Percentiles rank a stretch among this genome's conserved stretches.
phyloP scores from a whole-genome alignment of 345 rosid species.

The Litchi chinensis region DNA sequence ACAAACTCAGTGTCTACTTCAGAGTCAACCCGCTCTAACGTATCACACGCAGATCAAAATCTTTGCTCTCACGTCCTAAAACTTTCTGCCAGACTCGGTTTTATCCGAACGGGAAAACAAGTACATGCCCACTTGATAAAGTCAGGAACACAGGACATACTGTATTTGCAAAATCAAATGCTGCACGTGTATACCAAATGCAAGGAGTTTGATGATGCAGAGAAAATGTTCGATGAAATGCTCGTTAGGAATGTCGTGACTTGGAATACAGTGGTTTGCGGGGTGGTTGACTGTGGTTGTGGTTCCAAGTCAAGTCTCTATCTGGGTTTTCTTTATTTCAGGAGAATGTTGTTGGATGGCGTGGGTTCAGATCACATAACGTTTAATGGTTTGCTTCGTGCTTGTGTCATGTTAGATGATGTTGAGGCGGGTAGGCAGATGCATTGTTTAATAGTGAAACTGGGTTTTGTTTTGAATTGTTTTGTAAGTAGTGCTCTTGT shows the following conservation, averaged over 20 bases:
- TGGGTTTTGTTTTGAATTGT: constrained; percentile 45
- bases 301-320: constrained; percentile 5
- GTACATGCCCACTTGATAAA: constrained; percentile 45
- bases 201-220: constrained; percentile 29
- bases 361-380: constrained; percentile 55
- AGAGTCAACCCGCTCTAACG: not conserved
- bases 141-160: constrained; percentile 36
- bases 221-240: constrained; percentile 71
- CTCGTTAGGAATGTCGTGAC: constrained; percentile 53
- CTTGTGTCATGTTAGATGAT: constrained; percentile 40
- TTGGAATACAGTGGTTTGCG: constrained; percentile 68
- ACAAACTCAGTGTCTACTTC: not conserved
- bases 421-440: constrained; percentile 47
- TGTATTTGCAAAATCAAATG: constrained; percentile 53
- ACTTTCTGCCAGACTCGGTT: constrained; percentile 35
- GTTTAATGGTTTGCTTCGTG: constrained; percentile 51
- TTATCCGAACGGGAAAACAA: constrained; percentile 38
- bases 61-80: constrained; percentile 38
- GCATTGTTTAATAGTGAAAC: constrained; percentile 57
- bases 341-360: constrained; percentile 42
- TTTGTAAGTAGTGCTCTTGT: constrained; percentile 51
- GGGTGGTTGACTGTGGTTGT: constrained; percentile 25
- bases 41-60: constrained; percentile 2
- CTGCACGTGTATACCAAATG: constrained; percentile 50
- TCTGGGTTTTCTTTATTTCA: constrained; percentile 42